Percentiles rank a stretch among this genome's conserved stretches.
Conservation (phyloP, 306 rosid genomes). For the Crataegus laevigata region DNA sequence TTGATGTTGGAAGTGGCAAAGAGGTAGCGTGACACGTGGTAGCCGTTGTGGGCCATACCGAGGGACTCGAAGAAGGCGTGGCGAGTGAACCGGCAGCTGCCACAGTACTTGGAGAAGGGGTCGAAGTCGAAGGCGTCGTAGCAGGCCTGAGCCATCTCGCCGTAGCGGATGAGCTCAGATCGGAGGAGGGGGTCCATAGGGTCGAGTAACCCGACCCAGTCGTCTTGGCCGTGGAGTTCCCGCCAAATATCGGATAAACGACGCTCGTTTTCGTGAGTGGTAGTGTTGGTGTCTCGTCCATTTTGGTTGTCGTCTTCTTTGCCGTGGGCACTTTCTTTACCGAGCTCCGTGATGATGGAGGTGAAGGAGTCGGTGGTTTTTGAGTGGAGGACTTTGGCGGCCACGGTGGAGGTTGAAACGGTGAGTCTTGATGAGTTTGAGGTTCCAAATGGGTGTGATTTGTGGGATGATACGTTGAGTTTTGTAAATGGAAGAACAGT, state of each 20-base stretch:
- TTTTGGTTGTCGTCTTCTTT: neutral
- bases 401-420: neutral
- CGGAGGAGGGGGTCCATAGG: constrained; percentile 63
- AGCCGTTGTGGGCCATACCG: constrained; percentile 26
- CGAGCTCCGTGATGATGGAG: constrained; percentile 24
- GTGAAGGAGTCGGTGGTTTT: constrained; percentile 16
- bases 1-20: constrained; percentile 62
- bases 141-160: constrained; percentile 86
- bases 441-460: neutral
- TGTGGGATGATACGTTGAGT: neutral
- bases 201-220: constrained; percentile 69
- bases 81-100: constrained; percentile 53
- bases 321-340: neutral
- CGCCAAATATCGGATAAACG: constrained; percentile 43
- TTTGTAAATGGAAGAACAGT: constrained; percentile 16
- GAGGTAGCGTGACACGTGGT: constrained; percentile 59
- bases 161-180: constrained; percentile 61
- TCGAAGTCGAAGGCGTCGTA: constrained; percentile 85
- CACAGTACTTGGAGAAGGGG: constrained; percentile 75
- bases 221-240: constrained; percentile 58
- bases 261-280: neutral
- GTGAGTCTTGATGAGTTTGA: neutral
- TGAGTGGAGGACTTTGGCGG: neutral
- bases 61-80: constrained; percentile 32
- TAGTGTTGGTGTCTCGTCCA: neutral